Conservation (phyloP, 2,329 filamentous ascomycete genomes). For the Monilinia fructigena region DNA sequence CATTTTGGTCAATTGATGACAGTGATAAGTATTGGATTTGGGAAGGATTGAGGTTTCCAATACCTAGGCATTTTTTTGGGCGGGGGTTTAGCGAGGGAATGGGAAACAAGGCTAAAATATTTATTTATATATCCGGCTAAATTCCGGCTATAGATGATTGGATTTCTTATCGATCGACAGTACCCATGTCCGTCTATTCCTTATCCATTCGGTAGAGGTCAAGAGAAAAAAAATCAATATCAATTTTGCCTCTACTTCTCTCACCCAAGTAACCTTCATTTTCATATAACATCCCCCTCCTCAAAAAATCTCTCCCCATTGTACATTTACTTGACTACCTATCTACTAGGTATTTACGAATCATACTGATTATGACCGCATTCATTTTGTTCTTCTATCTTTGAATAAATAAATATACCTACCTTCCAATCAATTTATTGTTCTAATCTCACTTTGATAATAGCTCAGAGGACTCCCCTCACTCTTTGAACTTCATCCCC, state of each 20-base stretch:
- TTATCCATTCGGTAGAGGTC: background rate
- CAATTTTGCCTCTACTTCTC: slow-evolving; percentile 9
- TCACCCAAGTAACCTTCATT: background rate
- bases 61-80: background rate
- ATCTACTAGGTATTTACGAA: background rate
- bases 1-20: slow-evolving; percentile 28
- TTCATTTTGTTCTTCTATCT: background rate
- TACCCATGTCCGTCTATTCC: background rate
- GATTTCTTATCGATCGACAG: background rate
- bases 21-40: background rate
- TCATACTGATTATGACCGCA: slow-evolving; percentile 4
- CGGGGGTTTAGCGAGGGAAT: slow-evolving; percentile 5
- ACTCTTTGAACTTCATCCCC: background rate
- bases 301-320: background rate
- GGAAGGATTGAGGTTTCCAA: background rate
- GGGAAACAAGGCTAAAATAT: background rate
- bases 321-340: background rate
- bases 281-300: background rate
- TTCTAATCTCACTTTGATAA: background rate
- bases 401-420: background rate
- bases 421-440: background rate
- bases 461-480: slow-evolving; percentile 10
- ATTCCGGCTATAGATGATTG: background rate
- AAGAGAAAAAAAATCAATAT: background rate
- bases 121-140: background rate